Evolutionary conservation across 495 filamentous ascomycete genomes (phyloP), one percentile per base, ranked within the genome.

Genomic region (Beverwykella pulmonaria): DNA sequence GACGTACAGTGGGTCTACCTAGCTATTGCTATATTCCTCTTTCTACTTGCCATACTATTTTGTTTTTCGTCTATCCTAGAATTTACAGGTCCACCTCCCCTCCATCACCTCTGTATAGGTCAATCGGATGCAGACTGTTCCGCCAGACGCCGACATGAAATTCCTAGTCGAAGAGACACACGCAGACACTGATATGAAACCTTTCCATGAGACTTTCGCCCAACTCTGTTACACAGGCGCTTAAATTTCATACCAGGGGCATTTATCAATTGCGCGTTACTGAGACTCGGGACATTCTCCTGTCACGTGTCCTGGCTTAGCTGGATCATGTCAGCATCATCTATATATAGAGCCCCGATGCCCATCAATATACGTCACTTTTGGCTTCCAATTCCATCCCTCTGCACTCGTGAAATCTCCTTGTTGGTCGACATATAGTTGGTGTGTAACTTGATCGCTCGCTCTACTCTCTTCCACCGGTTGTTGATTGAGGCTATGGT

Each of bases 1-100:
- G 80, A 79, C 29, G 89, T 92, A 22, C 90, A 92, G 73, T 92
- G 90, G 89, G 84, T 87, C 0, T 92, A 92, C 71, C 82, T 92
- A 0, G 88, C 83, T 53, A 86, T 91, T 54, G 88, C 88, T 0
- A 39, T 50, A 36, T 75, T 75, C 56, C 71, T 75, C 19, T 67
- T 67, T 23, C 39, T 73, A 7, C 54, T 73, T 0, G 61, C 61
- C 1, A 36, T 71, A 29, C 53, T 73, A 3, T 75, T 75, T 53
- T 69, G 49, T 39, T 63, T 75, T 39, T 52, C 53, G 6, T 57
- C 64, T 19, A 81, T 85, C 36, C 84, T 83, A 10, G 83, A 87
- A 59, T 76, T 86, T 34, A 84, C 83, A 48, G 44, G 44, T 19
- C 5, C n/a, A 19, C 17, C 15, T 48, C n/a, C 44, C 17, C 44